phyloP scores from a whole-genome alignment of 1,284 basidiomycete genomes.

The Omphalotus olearius region DNA sequence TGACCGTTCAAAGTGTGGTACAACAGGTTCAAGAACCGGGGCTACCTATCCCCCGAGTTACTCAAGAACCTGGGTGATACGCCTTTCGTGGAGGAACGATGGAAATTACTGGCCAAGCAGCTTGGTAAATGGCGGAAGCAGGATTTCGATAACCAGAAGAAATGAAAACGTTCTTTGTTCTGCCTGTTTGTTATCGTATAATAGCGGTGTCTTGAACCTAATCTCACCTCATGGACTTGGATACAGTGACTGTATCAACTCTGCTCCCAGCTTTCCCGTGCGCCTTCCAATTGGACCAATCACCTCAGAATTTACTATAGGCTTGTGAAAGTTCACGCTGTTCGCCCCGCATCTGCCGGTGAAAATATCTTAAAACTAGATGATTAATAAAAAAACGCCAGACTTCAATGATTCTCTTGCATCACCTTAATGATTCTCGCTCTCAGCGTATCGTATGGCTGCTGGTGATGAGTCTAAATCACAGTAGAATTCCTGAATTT shows the following conservation, averaged over 20 bases:
- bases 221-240: too few species aligned
- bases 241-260: too few species aligned
- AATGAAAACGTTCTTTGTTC: constrained; percentile 14
- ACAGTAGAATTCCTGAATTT: too few species aligned
- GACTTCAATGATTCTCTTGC: constrained; percentile 25
- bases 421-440: constrained; percentile 49
- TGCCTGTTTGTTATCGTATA: too few species aligned
- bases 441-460: constrained; percentile 53
- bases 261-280: too few species aligned
- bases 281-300: too few species aligned
- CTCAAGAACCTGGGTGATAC: constrained; percentile 43
- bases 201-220: too few species aligned
- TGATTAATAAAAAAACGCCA: too few species aligned
- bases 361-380: too few species aligned
- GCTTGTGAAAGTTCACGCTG: too few species aligned
- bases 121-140: constrained; percentile 59
- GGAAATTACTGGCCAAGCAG: constrained; percentile 60
- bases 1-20: constrained; percentile 59
- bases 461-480: constrained; percentile 27
- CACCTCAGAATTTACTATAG: too few species aligned
- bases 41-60: constrained; percentile 62
- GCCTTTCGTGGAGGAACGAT: constrained; percentile 64
- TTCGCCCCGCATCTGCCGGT: too few species aligned
- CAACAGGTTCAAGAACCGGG: constrained; percentile 66
- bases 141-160: constrained; percentile 45